A percentile compares a stretch with the other conserved stretches of the same genome.
Conservation (phyloP, 179 eudicot species). For the Silene vulgaris region DNA sequence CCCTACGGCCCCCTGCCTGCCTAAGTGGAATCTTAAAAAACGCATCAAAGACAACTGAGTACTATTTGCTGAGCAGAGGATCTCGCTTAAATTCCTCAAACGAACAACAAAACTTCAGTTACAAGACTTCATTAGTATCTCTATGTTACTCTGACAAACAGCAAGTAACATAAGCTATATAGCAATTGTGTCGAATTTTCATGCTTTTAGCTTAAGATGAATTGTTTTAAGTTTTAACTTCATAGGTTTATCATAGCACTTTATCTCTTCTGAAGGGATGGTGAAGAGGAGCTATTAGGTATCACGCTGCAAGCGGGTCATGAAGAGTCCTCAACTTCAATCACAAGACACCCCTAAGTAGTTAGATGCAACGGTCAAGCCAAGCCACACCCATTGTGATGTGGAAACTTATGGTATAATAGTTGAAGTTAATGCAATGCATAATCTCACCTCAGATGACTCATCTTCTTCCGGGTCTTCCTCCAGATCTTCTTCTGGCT, state of each 20-base stretch:
- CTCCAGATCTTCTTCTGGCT: constrained; percentile 45
- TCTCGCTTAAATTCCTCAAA: not conserved
- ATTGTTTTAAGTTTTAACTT: too few species aligned
- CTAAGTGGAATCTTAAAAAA: not conserved
- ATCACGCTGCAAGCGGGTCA: not conserved
- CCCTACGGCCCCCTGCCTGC: not conserved
- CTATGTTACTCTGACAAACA: too few species aligned
- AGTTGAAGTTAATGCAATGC: constrained; percentile 6
- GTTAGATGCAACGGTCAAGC: not conserved
- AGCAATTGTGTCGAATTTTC: too few species aligned
- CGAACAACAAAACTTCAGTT: not conserved
- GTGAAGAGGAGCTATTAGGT: constrained; percentile 1
- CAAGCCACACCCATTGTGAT: too few species aligned
- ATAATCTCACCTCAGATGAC: constrained; percentile 46
- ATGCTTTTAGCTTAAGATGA: too few species aligned
- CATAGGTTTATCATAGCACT: not conserved
- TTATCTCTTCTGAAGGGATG: not conserved
- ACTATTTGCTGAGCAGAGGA: not conserved
- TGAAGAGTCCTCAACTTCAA: not conserved
- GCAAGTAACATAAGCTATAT: too few species aligned
- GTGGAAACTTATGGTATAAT: not conserved
- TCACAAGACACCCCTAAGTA: not conserved
- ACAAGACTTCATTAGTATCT: not conserved
- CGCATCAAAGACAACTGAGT: not conserved
- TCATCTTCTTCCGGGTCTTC: constrained; percentile 59